A percentile compares a stretch with the other conserved stretches of the same genome.
Evolutionary conservation across 2,329 filamentous ascomycete genomes (phyloP).

Genomic region (Claviceps sp.): DNA sequence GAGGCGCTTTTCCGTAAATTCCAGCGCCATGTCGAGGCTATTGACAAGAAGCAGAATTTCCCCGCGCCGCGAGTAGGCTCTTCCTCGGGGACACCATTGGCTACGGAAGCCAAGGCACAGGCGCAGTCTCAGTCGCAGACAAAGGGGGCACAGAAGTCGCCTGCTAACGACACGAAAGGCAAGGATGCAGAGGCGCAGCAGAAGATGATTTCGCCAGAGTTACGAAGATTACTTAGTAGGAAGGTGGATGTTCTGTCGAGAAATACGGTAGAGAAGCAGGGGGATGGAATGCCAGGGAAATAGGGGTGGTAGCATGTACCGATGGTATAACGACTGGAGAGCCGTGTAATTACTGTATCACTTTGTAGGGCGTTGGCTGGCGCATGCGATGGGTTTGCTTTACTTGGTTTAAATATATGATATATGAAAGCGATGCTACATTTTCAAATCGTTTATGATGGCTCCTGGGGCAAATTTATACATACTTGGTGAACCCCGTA

Average conservation of each 20-base stretch:
- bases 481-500: too few relatives aligned
- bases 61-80: slow-evolving; percentile 34
- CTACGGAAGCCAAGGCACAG: background rate
- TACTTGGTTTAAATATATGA: background rate
- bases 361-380: background rate
- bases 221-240: slow-evolving; percentile 38
- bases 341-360: background rate
- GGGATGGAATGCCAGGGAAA: slow-evolving; percentile 22
- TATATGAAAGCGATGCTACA: background rate
- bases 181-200: slow-evolving; percentile 21
- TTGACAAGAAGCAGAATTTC: slow-evolving; percentile 85
- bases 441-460: too few relatives aligned
- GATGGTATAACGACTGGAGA: background rate
- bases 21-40: slow-evolving; percentile 73
- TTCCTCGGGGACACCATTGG: slow-evolving; percentile 6
- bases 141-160: background rate
- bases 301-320: slow-evolving; percentile 10
- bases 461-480: too few relatives aligned
- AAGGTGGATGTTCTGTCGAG: slow-evolving; percentile 31
- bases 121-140: background rate
- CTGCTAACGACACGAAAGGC: slow-evolving; percentile 16
- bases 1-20: slow-evolving; percentile 83
- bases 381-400: background rate
- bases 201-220: slow-evolving; percentile 42
- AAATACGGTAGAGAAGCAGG: slow-evolving; percentile 20